Evolutionary conservation across 1,284 basidiomycete species (phyloP).

Genomic region (Heterobasidion occidentale): DNA sequence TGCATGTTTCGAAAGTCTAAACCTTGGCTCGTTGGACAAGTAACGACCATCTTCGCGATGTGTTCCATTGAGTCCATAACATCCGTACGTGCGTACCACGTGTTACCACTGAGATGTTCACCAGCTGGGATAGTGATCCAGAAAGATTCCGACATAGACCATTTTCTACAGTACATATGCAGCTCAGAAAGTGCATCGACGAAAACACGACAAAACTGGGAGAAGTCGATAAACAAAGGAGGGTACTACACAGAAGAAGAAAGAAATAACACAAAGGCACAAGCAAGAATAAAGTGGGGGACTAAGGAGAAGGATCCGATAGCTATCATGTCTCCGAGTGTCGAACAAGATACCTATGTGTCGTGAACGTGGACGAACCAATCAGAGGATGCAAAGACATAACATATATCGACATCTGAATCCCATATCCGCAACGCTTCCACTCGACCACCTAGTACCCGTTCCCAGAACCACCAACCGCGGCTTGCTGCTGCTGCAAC

Average conservation of each 20-base stretch:
- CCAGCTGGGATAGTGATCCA: neutral
- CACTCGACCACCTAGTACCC: neutral
- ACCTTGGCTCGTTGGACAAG: no score
- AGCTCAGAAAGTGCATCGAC: neutral
- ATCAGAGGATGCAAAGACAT: neutral
- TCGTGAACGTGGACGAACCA: no score
- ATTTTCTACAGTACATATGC: neutral
- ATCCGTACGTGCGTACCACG: no score
- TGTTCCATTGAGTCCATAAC: no score
- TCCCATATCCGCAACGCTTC: neutral
- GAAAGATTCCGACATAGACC: neutral
- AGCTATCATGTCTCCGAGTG: no score
- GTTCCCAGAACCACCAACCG: neutral
- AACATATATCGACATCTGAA: neutral
- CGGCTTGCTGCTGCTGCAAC: constrained; percentile 39
- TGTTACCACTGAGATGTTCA: no score
- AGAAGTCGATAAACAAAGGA: neutral
- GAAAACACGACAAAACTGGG: neutral
- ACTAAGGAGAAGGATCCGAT: no score
- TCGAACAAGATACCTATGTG: no score
- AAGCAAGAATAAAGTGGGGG: neutral
- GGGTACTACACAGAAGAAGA: neutral
- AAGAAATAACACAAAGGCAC: neutral
- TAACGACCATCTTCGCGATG: no score
- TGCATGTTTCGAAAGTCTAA: no score